Evolutionary conservation across 345 rosid species (phyloP).

Genomic region (Camelina neglecta): DNA sequence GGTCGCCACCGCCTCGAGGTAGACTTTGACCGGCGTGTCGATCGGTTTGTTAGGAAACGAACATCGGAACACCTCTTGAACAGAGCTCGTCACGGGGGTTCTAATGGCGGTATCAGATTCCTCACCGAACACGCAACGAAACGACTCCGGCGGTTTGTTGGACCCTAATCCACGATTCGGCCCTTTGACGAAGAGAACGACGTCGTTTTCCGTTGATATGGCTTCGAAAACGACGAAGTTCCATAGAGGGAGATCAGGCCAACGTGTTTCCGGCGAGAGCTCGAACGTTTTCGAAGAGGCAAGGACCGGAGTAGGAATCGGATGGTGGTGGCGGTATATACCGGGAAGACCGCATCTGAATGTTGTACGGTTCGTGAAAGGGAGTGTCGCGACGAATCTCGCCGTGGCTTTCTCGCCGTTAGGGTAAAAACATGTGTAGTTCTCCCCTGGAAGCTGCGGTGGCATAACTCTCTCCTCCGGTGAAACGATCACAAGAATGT

Average conservation of each 20-base stretch:
- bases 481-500: conserved; percentile 57
- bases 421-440: conserved; percentile 61
- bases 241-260: conserved; percentile 57
- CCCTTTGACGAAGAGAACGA: conserved; percentile 80
- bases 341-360: conserved; percentile 68
- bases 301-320: conserved; percentile 59
- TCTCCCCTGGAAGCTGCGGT: conserved; percentile 1
- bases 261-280: conserved; percentile 9
- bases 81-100: conserved; percentile 75
- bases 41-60: conserved; percentile 49
- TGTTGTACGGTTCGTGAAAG: conserved; percentile 54
- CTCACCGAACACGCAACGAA: conserved; percentile 69
- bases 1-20: conserved; percentile 51
- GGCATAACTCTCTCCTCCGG: conserved; percentile 24
- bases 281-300: conserved; percentile 35
- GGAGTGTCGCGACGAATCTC: conserved; percentile 52
- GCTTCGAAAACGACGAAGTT: conserved; percentile 70
- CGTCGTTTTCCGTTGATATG: conserved; percentile 68
- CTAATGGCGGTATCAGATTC: conserved; percentile 45
- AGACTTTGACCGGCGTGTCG: conserved; percentile 46
- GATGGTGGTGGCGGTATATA: conserved; percentile 52
- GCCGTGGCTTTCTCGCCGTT: conserved; percentile 61
- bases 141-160: conserved; percentile 51
- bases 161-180: conserved; percentile 63
- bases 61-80: conserved; percentile 87